Conservation (phyloP, 1,139 yeast genomes). For the Meyerozyma carpophila region DNA sequence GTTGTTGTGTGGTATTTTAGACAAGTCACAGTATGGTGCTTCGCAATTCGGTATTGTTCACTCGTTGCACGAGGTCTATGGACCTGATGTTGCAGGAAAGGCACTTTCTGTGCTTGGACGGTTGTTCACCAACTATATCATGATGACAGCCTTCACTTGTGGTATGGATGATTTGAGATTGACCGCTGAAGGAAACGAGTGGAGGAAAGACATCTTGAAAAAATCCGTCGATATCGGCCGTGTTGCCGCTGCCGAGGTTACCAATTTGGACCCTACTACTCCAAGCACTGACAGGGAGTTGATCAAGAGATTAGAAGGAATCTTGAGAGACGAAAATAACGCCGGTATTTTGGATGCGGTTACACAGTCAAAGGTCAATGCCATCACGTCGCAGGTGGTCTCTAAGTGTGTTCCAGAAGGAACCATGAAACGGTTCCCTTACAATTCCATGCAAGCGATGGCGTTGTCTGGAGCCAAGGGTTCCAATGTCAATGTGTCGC, state of each 20-base stretch:
- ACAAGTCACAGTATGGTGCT: constrained; percentile 98
- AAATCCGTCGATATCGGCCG: constrained; percentile 81
- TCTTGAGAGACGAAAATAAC: constrained; percentile 88
- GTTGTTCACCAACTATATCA: constrained; percentile 88
- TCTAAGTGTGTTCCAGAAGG: constrained; percentile 94
- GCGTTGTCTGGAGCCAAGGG: constrained; percentile 99
- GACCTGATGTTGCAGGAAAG: constrained; percentile 85
- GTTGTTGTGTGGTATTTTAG: constrained; percentile 85
- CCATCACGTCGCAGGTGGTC: constrained; percentile 90
- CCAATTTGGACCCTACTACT: constrained; percentile 65
- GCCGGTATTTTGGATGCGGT: constrained; percentile 94
- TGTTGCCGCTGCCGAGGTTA: constrained; percentile 90
- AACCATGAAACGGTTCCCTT: constrained; percentile 91
- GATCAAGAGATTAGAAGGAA: constrained; percentile 84
- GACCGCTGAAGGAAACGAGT: constrained; percentile 82
- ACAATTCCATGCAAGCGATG: constrained; percentile 98
- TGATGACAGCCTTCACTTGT: constrained; percentile 93
- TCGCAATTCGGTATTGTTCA: constrained; percentile 96
- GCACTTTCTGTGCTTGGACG: constrained; percentile 88
- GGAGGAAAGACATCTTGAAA: constrained; percentile 80
- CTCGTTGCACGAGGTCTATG: constrained; percentile 92
- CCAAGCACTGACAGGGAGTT: constrained; percentile 68
- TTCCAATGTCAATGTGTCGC: constrained; percentile 96
- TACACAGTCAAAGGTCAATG: constrained; percentile 87
- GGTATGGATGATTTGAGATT: constrained; percentile 99